Conservation (phyloP, 2,329 filamentous ascomycete genomes). For the Fusarium napiforme region DNA sequence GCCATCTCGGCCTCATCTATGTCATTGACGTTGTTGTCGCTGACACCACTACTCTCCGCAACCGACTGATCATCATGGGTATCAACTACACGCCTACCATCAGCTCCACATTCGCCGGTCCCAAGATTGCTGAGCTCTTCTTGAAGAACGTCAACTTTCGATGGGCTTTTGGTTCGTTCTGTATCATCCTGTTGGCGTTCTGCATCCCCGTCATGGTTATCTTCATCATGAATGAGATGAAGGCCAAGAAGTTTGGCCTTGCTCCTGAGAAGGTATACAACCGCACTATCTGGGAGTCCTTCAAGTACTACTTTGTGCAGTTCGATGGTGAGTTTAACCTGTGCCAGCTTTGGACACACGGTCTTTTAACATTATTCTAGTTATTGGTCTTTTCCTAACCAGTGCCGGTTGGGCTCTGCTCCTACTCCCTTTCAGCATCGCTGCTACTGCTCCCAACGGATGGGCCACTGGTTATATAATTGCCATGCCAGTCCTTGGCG, state of each 20-base stretch:
- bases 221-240: conserved; percentile 50
- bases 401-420: conserved; percentile 3
- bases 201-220: conserved; percentile 50
- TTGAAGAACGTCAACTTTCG: conserved; percentile 52
- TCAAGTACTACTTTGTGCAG: conserved; percentile 18
- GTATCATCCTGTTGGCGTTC: conserved; percentile 68
- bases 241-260: conserved; percentile 14
- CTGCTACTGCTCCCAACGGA: conserved; percentile 16
- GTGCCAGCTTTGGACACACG: neutral
- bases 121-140: conserved; percentile 54
- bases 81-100: conserved; percentile 57
- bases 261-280: conserved; percentile 1
- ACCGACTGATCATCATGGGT: conserved; percentile 56
- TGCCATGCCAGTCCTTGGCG: conserved; percentile 21
- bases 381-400: conserved; percentile 13
- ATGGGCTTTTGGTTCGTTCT: conserved; percentile 69
- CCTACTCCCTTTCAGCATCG: conserved; percentile 25
- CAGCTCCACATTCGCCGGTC: conserved; percentile 58
- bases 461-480: conserved; percentile 26
- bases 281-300: neutral
- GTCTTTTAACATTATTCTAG: neutral
- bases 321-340: conserved; percentile 14
- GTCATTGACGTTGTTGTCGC: conserved; percentile 56
- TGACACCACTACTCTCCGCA: conserved; percentile 56
- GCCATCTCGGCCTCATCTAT: conserved; percentile 56